Evolutionary conservation across 2,329 filamentous ascomycete species (phyloP).

Genomic region (Drechslera avenae): DNA sequence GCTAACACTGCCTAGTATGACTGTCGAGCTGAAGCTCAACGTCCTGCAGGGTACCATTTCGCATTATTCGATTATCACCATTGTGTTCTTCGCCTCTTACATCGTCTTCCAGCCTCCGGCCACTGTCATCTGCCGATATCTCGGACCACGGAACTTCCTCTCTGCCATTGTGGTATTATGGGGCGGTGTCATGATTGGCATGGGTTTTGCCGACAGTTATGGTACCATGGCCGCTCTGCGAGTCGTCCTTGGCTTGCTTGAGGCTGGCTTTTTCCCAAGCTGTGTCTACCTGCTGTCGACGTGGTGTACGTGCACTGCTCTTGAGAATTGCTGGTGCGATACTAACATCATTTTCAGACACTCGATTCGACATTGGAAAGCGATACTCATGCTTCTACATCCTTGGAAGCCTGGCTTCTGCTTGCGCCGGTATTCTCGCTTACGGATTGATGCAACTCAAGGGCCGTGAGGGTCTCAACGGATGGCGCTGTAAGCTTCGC

Average conservation of each 20-base stretch:
- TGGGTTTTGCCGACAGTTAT: constrained; percentile 49
- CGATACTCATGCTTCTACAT: constrained; percentile 73
- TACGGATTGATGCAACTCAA: constrained; percentile 71
- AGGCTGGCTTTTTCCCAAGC: constrained; percentile 49
- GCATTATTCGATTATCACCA: constrained; percentile 64
- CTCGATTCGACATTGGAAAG: constrained; percentile 69
- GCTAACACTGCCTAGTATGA: constrained; percentile 48
- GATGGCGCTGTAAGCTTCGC: constrained; percentile 49
- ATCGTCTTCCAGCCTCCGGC: constrained; percentile 51
- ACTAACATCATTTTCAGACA: constrained; percentile 29
- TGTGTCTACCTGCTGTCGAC: constrained; percentile 54
- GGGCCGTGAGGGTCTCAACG: constrained; percentile 56
- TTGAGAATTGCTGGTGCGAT: too few relatives aligned
- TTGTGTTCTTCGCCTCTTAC: constrained; percentile 54
- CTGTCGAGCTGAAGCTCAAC: constrained; percentile 40
- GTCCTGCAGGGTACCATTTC: constrained; percentile 36
- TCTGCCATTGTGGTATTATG: constrained; percentile 45
- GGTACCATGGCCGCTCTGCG: constrained; percentile 45
- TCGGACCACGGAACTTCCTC: constrained; percentile 49
- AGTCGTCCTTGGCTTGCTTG: constrained; percentile 48
- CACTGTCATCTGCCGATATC: constrained; percentile 48
- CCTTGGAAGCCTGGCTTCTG: constrained; percentile 68
- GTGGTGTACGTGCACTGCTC: constrained; percentile 33
- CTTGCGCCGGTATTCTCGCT: constrained; percentile 70
- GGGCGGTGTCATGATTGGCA: constrained; percentile 54